Conservation (phyloP, 371 early-diverging fungal genomes). For the Mucor sp. region DNA sequence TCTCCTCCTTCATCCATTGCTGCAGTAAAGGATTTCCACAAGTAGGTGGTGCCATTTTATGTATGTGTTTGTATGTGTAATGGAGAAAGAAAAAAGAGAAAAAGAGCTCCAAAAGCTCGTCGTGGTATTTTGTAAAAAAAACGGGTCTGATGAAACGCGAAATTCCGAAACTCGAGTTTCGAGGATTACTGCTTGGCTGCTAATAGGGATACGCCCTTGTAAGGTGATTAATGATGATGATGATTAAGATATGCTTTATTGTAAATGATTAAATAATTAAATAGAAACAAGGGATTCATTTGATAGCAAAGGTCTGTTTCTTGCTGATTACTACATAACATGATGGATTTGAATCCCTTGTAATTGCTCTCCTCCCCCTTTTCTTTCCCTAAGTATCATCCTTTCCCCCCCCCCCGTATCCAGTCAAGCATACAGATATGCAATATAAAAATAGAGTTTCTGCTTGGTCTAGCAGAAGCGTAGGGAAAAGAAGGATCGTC, state of each 20-base stretch:
- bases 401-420: too few species aligned
- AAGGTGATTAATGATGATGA: background rate
- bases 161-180: background rate
- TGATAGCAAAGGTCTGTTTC: too few species aligned
- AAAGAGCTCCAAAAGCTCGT: background rate
- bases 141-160: background rate
- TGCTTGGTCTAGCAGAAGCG: conserved; percentile 13
- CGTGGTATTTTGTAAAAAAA: background rate
- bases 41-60: background rate
- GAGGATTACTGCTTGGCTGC: background rate
- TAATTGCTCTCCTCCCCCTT: background rate
- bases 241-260: background rate
- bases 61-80: background rate
- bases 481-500: conserved; percentile 21
- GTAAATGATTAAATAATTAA: background rate
- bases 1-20: conserved; percentile 68
- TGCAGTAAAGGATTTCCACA: conserved; percentile 67
- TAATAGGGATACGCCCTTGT: background rate
- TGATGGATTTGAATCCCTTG: background rate
- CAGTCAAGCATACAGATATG: background rate
- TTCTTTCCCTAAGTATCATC: background rate
- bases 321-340: background rate
- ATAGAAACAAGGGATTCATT: background rate
- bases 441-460: conserved; percentile 1
- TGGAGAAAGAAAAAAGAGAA: background rate